Conservation (phyloP, 805 yeast genomes). For the Candida khao-thaluensis region DNA sequence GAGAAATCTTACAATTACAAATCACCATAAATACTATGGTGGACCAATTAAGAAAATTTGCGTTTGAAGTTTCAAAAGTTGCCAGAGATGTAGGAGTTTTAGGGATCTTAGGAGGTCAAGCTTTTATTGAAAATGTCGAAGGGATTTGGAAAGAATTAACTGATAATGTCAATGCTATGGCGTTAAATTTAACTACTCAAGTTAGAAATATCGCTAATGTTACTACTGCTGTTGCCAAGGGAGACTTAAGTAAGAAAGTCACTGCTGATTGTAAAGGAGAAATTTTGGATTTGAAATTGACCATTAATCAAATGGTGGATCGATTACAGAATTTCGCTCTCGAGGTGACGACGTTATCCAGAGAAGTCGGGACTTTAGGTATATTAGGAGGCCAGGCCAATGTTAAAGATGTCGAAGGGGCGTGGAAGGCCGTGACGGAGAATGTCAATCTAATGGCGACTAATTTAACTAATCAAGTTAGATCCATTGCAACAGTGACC, state of each 20-base stretch:
- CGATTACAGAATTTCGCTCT: constrained; percentile 48
- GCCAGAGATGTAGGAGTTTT: constrained; percentile 90
- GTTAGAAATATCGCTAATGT: constrained; percentile 86
- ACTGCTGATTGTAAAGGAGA: constrained; percentile 82
- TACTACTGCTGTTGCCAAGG: constrained; percentile 84
- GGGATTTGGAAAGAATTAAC: constrained; percentile 88
- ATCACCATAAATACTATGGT: constrained; percentile 89
- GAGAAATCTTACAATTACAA: constrained; percentile 81
- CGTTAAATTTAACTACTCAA: constrained; percentile 80
- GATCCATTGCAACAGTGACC: constrained; percentile 86
- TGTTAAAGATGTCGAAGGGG: constrained; percentile 51
- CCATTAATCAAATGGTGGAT: constrained; percentile 53
- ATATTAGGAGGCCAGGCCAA: constrained; percentile 51
- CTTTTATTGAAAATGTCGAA: constrained; percentile 71
- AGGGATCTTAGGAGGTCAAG: constrained; percentile 87
- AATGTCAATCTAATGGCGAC: constrained; percentile 50
- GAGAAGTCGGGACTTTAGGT: constrained; percentile 49
- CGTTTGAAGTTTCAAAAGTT: constrained; percentile 82
- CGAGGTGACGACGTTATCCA: constrained; percentile 46
- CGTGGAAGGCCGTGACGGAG: constrained; percentile 50
- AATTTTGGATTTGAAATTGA: constrained; percentile 44
- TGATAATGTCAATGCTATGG: constrained; percentile 89
- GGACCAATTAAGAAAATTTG: constrained; percentile 78
- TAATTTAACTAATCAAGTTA: constrained; percentile 67
- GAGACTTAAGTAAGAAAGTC: constrained; percentile 77